Evolutionary conservation across 768 basidiomycete species (phyloP).

Genomic region (Boletus rex-veris): DNA sequence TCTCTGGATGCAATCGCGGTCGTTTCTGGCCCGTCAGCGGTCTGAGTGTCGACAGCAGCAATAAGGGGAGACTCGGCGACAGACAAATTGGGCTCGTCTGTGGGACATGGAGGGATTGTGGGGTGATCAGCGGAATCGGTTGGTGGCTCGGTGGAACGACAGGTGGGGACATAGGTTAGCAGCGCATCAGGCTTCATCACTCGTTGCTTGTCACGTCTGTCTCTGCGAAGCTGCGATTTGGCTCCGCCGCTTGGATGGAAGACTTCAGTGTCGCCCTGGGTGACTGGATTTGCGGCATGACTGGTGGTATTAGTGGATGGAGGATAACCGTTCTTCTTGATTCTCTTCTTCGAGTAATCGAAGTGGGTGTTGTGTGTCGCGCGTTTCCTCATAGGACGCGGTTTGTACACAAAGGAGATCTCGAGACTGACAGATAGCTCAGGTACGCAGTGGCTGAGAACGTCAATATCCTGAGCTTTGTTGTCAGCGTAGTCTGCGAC

Average conservation of each 20-base stretch:
- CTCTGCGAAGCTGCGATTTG: constrained; percentile 39
- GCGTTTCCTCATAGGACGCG: constrained; percentile 56
- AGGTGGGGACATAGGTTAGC: constrained; percentile 16
- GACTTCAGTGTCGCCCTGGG: not conserved
- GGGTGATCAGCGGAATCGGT: not conserved
- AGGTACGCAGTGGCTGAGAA: not conserved
- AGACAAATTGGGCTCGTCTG: constrained; percentile 10
- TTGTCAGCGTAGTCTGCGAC: constrained; percentile 30
- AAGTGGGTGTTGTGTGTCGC: constrained; percentile 24
- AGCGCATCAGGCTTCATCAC: constrained; percentile 40
- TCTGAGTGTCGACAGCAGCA: constrained; percentile 20
- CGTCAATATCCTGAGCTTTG: constrained; percentile 9
- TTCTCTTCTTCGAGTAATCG: constrained; percentile 17
- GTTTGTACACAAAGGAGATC: constrained; percentile 71
- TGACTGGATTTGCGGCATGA: not conserved
- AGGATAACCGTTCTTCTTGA: constrained; percentile 30
- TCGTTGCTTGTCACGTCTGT: constrained; percentile 48
- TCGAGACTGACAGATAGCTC: constrained; percentile 54
- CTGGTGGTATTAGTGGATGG: not conserved
- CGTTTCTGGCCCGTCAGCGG: not conserved
- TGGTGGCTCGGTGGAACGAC: not conserved
- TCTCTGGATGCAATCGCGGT: constrained; percentile 18
- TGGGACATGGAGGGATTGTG: not conserved
- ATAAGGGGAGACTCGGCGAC: constrained; percentile 36
- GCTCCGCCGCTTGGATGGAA: constrained; percentile 13